A percentile compares a stretch with the other conserved stretches of the same genome.
Evolutionary conservation across 139 green algal species (phyloP).

Genomic region (Coelastrella sp.): DNA sequence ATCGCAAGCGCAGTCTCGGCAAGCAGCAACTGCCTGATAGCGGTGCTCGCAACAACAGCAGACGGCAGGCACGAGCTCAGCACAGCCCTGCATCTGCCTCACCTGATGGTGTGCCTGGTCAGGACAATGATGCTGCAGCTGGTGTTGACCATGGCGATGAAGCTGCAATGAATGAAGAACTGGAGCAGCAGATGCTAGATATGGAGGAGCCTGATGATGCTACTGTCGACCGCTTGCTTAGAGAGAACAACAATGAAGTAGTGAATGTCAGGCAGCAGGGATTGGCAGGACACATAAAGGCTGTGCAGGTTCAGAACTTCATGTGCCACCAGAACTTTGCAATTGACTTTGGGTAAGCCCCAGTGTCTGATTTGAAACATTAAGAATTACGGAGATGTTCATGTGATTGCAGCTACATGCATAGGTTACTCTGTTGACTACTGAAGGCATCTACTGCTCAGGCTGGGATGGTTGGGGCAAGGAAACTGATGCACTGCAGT

Average conservation of each 20-base stretch:
- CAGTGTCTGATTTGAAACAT: too few species aligned
- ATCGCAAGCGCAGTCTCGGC: neutral
- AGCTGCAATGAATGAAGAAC: neutral
- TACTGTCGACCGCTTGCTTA: neutral
- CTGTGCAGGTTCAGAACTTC: slow-evolving; percentile 76
- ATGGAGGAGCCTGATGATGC: neutral
- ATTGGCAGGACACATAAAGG: slow-evolving; percentile 66
- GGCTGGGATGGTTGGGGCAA: too few species aligned
- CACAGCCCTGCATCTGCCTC: neutral
- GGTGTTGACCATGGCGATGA: neutral
- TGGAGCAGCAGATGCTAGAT: neutral
- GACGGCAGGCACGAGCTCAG: neutral
- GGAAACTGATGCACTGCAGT: too few species aligned
- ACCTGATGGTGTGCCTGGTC: neutral
- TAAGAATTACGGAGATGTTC: too few species aligned
- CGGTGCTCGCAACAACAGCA: neutral
- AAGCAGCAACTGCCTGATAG: slow-evolving; percentile 2
- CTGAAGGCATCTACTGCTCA: too few species aligned
- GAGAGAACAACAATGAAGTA: neutral
- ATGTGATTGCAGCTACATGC: too few species aligned
- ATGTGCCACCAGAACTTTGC: slow-evolving; percentile 85
- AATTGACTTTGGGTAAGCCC: slow-evolving; percentile 73
- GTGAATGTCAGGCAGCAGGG: slow-evolving; percentile 25
- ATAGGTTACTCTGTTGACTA: too few species aligned
- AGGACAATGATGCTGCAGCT: neutral